A percentile compares a stretch with the other conserved stretches of the same genome.
phyloP scores from a whole-genome alignment of 2,329 filamentous ascomycete genomes.

The Paraconiothyrium sp. region DNA sequence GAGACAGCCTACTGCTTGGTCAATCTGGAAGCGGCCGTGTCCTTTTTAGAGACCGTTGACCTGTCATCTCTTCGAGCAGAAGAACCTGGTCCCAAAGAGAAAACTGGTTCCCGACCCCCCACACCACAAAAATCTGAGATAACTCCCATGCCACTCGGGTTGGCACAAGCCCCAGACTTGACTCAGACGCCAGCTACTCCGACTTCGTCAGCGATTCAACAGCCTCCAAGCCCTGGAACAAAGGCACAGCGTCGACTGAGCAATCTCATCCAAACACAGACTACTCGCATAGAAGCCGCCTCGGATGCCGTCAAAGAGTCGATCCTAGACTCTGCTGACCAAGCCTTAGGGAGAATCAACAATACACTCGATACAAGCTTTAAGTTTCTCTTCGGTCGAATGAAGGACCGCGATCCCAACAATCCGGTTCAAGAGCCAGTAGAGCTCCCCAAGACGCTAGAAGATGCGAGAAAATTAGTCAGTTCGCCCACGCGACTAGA shows the following conservation, averaged over 20 bases:
- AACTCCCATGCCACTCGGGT: conserved; percentile 52
- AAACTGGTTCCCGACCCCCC: conserved; percentile 59
- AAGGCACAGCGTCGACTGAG: conserved; percentile 80
- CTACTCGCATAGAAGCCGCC: conserved; percentile 81
- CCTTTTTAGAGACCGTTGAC: conserved; percentile 94
- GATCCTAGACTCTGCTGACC: conserved; percentile 83
- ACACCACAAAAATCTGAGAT: conserved; percentile 52
- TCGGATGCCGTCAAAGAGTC: conserved; percentile 78
- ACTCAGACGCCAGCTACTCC: conserved; percentile 52
- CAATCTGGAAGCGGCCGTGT: conserved; percentile 93
- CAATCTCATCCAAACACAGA: conserved; percentile 84
- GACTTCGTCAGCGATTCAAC: conserved; percentile 27
- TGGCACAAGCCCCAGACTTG: conserved; percentile 49
- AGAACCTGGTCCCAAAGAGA: conserved; percentile 71
- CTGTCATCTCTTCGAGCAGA: conserved; percentile 86
- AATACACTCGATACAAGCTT: conserved; percentile 91
- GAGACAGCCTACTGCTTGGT: conserved; percentile 97
- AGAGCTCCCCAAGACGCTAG: conserved; percentile 84
- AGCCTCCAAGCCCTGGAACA: conserved; percentile 49
- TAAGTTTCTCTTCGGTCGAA: conserved; percentile 88
- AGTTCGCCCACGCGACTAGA: conserved; percentile 69
- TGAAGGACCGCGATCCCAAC: conserved; percentile 71
- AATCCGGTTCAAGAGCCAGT: conserved; percentile 43
- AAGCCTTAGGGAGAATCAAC: conserved; percentile 90
- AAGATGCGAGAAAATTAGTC: conserved; percentile 90